Evolutionary conservation across 1,284 basidiomycete species (phyloP), one percentile per base, ranked within the genome.

Genomic region (Irpex rosettiformis): DNA sequence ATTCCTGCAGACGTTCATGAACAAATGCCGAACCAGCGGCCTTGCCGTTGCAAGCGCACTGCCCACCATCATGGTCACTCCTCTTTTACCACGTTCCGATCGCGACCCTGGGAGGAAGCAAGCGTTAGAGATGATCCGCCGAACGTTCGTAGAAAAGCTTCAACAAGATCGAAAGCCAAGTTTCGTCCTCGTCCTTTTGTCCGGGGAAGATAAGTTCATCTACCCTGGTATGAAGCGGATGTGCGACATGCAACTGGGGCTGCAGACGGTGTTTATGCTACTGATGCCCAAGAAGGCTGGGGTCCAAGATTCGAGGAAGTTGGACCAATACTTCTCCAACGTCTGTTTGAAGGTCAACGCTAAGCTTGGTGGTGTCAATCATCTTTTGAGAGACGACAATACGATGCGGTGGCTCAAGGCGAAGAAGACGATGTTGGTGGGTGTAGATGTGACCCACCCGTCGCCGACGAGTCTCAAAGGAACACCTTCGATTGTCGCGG

Each of bases 381-480:
- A 91, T 70, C 66, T 80, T 60, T 71, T 92, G 28, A 84, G 87
- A 43, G 64, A 73, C 0, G 63, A 62, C 3, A 80, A 80, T 2
- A 82, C 86, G 79, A 62, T 61, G 24, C 22, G 13, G 48, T 91
- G 89, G 89, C 70, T 91, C 43, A 82, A 69, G 2, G 80, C 80
- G 68, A 77, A 79, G 66, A 79, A 79, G 59, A 91, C 90, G 16
- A 93, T 93, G 85, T 72, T 93, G 67, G 84, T 93, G 8, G 91
- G 91, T 0, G 86, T 88, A 45, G 88, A 93, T 65, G 90, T 93
- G 1, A 90, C 88, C 0, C 89, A 93, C 69, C 85, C 88, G 1
- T 77, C 84, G 0, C 80, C 79, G 0, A 75, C 72, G 6, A 84
- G 83, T 68, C 69, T 71, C 54, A 75, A 75, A 10, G 88, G 86